Percentiles rank a stretch among this genome's conserved stretches.
These are phyloP conservation scores for Acorus gramineus DNA, from an alignment of 106 monocot genomes.

Conservation along the genomic window DNA sequence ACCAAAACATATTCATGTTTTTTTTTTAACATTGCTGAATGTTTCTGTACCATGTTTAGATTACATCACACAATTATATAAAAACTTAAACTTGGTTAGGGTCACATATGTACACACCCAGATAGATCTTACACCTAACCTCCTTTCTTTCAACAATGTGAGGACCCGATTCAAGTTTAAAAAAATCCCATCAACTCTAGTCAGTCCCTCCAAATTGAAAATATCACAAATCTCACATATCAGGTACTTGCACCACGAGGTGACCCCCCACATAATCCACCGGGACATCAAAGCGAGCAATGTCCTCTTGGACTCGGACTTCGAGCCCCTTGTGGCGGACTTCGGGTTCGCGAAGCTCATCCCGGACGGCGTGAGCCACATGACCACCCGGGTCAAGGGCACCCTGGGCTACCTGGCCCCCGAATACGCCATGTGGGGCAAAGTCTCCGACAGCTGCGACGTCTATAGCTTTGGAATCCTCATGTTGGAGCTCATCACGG, in stretches of 20 bases:
- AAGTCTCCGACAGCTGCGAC: conserved; percentile 2
- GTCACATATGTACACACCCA: too few relatives aligned
- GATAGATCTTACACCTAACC: too few relatives aligned
- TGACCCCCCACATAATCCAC: conserved; percentile 6
- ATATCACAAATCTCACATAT: background rate
- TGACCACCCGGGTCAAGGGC: conserved; percentile 8
- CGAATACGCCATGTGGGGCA: conserved; percentile 11
- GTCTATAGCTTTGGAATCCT: conserved; percentile 14
- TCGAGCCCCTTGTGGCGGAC: conserved; percentile 3
- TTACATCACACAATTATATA: too few relatives aligned
- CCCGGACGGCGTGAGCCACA: background rate
- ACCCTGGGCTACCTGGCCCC: conserved; percentile 13
- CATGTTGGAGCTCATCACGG: background rate
- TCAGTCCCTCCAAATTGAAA: background rate
- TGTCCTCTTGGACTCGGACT: conserved; percentile 2
- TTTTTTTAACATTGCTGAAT: too few relatives aligned
- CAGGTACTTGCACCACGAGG: conserved; percentile 5
- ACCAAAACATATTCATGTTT: too few relatives aligned
- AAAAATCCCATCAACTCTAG: too few relatives aligned
- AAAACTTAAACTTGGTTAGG: too few relatives aligned
- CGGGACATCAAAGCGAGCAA: conserved; percentile 12
- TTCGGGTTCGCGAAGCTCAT: conserved; percentile 14
- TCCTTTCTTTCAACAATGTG: too few relatives aligned
- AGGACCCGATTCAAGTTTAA: too few relatives aligned
- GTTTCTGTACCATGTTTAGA: too few relatives aligned